Evolutionary conservation across 2,329 filamentous ascomycete genomes (phyloP).

Genomic region (Pseudomassariella vexata): DNA sequence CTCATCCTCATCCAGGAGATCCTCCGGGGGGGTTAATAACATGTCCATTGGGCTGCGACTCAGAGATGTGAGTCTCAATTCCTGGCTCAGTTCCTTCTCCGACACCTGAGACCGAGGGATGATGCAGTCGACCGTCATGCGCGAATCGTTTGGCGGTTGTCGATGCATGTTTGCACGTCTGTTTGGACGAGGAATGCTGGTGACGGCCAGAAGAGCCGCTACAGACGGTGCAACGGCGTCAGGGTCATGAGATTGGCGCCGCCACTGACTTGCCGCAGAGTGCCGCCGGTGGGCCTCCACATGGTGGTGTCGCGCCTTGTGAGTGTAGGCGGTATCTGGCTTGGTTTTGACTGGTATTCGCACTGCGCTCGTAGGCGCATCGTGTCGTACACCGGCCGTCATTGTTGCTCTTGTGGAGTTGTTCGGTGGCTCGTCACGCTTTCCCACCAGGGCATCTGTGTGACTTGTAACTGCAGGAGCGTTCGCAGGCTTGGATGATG

Average conservation of each 20-base stretch:
- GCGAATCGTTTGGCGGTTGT: slow-evolving; percentile 16
- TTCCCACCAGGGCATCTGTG: slow-evolving; percentile 15
- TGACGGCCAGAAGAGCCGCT: slow-evolving; percentile 55
- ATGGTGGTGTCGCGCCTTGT: slow-evolving; percentile 30
- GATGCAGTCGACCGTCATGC: slow-evolving; percentile 52
- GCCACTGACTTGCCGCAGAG: slow-evolving; percentile 22
- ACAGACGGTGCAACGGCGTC: slow-evolving; percentile 54
- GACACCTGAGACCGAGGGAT: slow-evolving; percentile 47
- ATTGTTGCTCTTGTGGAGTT: slow-evolving; percentile 20
- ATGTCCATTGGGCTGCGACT: slow-evolving; percentile 52
- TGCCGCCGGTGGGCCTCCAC: slow-evolving; percentile 26
- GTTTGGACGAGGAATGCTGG: slow-evolving; percentile 50
- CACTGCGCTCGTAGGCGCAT: slow-evolving; percentile 43
- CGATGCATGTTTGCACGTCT: slow-evolving; percentile 27
- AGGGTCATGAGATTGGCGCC: slow-evolving; percentile 40
- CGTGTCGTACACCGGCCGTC: slow-evolving; percentile 25
- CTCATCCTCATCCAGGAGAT: slow-evolving; percentile 47
- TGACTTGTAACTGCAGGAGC: slow-evolving; percentile 4
- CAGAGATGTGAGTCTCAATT: slow-evolving; percentile 33
- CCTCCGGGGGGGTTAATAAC: slow-evolving; percentile 55
- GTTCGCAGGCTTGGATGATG: slow-evolving; percentile 4
- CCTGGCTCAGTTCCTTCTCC: slow-evolving; percentile 51
- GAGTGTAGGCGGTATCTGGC: slow-evolving; percentile 26
- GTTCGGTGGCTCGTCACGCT: slow-evolving; percentile 18
- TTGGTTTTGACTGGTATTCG: slow-evolving; percentile 45